These are phyloP conservation scores for Echria macrotheca DNA, from an alignment of 495 filamentous ascomycete species.

Conservation along the genomic window DNA sequence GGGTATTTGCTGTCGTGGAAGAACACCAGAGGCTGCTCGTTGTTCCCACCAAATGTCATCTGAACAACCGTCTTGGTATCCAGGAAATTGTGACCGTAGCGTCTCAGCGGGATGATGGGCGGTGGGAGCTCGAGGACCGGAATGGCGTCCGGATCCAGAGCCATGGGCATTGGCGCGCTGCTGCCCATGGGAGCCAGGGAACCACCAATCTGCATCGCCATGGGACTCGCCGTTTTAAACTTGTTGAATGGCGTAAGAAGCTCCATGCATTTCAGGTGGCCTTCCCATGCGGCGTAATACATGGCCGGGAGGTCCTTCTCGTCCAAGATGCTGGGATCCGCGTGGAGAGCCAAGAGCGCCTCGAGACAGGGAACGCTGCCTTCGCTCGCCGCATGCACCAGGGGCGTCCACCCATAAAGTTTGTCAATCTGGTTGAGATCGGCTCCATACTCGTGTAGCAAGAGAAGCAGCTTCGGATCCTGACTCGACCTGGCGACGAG, in stretches of 20 bases:
- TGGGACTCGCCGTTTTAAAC: slow-evolving; percentile 23
- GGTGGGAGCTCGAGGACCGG: slow-evolving; percentile 89
- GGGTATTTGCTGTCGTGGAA: slow-evolving; percentile 95
- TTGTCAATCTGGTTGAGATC: slow-evolving; percentile 90
- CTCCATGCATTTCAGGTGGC: slow-evolving; percentile 89
- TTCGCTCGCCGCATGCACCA: slow-evolving; percentile 95
- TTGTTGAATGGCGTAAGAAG: slow-evolving; percentile 60
- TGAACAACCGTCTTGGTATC: slow-evolving; percentile 95
- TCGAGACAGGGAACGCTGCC: slow-evolving; percentile 84
- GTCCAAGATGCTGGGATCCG: slow-evolving; percentile 68
- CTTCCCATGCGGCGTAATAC: slow-evolving; percentile 99
- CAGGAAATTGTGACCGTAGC: slow-evolving; percentile 97
- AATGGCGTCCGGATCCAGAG: slow-evolving; percentile 76
- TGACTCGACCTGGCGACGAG: slow-evolving; percentile 87
- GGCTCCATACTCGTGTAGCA: slow-evolving; percentile 82
- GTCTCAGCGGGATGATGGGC: slow-evolving; percentile 87
- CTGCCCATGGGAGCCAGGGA: slow-evolving; percentile 35
- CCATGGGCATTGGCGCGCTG: slow-evolving; percentile 56
- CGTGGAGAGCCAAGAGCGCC: slow-evolving; percentile 68
- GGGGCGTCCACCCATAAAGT: slow-evolving; percentile 92
- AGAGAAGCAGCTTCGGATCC: slow-evolving; percentile 66
- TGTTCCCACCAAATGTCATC: slow-evolving; percentile 71
- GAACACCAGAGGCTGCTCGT: slow-evolving; percentile 71
- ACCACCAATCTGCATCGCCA: slow-evolving; percentile 25
- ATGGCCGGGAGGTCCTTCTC: slow-evolving; percentile 91